Percentiles rank a stretch among this genome's conserved stretches.
These are phyloP conservation scores for Termitomyces sp. DNA, from an alignment of 768 basidiomycete genomes.

Conservation along the genomic window DNA sequence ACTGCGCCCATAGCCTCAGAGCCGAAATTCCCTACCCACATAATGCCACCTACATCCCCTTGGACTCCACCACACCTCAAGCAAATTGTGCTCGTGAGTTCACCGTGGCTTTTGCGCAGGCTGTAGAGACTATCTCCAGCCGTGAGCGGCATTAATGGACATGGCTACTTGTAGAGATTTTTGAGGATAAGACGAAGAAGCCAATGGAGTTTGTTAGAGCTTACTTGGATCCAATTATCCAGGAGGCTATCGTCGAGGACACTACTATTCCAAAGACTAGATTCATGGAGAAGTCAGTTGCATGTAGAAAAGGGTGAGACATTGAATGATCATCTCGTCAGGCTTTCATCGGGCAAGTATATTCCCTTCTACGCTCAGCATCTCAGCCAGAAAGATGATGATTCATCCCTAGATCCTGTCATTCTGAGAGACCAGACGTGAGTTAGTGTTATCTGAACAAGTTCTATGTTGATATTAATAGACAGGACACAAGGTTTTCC, in stretches of 20 bases:
- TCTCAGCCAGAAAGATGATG: neutral
- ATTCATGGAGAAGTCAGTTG: constrained; percentile 20
- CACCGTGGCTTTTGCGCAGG: constrained; percentile 40
- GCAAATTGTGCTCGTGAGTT: constrained; percentile 36
- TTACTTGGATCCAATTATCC: constrained; percentile 48
- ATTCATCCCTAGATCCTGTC: constrained; percentile 26
- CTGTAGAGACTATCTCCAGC: constrained; percentile 35
- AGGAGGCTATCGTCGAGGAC: constrained; percentile 39
- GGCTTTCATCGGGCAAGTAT: constrained; percentile 34
- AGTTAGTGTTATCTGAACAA: constrained; percentile 19
- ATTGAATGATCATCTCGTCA: constrained; percentile 51
- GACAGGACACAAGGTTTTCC: no score
- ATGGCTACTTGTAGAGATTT: constrained; percentile 52
- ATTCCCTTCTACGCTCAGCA: neutral
- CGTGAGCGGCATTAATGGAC: constrained; percentile 40
- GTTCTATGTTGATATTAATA: no score
- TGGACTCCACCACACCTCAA: constrained; percentile 16
- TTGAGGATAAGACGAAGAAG: constrained; percentile 34
- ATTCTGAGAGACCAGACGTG: constrained; percentile 45
- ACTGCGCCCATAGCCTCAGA: constrained; percentile 46
- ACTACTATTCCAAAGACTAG: constrained; percentile 2
- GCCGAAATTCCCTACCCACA: constrained; percentile 48
- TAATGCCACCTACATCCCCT: constrained; percentile 23
- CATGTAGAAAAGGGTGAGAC: constrained; percentile 38
- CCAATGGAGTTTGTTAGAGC: constrained; percentile 50